Conservation (phyloP, 495 filamentous ascomycete genomes). For the Hypoxylon perforatum region DNA sequence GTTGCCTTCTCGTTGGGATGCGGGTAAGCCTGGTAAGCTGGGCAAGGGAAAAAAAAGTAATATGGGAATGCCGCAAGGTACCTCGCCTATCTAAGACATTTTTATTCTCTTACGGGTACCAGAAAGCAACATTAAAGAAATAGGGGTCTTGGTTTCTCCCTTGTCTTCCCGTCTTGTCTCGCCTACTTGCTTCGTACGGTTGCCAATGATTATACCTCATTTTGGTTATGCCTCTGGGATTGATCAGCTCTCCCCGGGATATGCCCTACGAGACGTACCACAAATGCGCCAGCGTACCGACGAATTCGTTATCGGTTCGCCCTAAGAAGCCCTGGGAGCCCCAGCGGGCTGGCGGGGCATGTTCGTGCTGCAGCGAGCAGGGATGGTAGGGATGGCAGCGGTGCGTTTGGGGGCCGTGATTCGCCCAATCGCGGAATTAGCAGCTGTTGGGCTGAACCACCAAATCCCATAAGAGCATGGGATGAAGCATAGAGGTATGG, state of each 20-base stretch:
- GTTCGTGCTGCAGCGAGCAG: conserved; percentile 23
- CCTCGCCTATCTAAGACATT: too few species aligned
- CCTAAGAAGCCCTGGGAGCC: conserved; percentile 13
- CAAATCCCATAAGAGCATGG: not conserved
- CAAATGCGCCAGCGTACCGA: conserved; percentile 7
- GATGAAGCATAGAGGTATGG: conserved; percentile 7
- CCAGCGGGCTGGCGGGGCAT: conserved; percentile 35
- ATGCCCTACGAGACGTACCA: conserved; percentile 2
- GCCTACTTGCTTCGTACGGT: too few species aligned
- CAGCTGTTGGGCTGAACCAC: conserved; percentile 43
- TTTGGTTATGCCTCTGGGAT: not conserved
- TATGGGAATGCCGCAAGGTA: too few species aligned
- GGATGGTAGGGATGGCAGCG: conserved; percentile 30
- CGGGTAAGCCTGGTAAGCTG: too few species aligned
- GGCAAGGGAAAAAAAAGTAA: too few species aligned
- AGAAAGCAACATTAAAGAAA: too few species aligned
- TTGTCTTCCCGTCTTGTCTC: too few species aligned
- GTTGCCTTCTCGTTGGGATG: too few species aligned
- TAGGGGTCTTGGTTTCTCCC: too few species aligned
- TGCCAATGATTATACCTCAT: too few species aligned
- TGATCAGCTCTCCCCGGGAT: conserved; percentile 33
- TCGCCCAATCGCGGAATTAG: conserved; percentile 42
- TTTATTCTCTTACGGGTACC: too few species aligned
- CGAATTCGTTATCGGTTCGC: conserved; percentile 27
- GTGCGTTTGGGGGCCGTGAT: conserved; percentile 39